Evolutionary conservation across 164 flowering plant species (phyloP), one percentile per base, ranked within the genome.

Genomic region (Liriodendron chinense): DNA sequence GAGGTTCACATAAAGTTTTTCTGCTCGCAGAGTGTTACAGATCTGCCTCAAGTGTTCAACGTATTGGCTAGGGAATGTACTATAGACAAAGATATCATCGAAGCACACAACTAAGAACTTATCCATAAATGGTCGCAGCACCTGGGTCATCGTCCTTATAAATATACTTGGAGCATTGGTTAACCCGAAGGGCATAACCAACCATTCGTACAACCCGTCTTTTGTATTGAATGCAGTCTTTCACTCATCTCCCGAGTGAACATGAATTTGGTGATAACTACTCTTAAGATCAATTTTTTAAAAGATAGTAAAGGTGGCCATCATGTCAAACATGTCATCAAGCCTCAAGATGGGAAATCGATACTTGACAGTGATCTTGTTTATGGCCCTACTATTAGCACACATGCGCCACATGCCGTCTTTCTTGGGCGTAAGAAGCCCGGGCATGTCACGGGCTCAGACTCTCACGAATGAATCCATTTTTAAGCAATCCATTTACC

Each of bases 401-500:
- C 50, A 61, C 68, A 73, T 57, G 62, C 68, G 9, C 57, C 68
- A 63, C 2, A 53, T 12, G 25, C 53, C 68, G 34, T 16, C 75
- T 12, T 73, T 64, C 28, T 73, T 73, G 6, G 68, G 69, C 4
- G 21, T 28, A 9, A 73, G 57, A 13, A 73, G 18, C 14, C 47
- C 34, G 1, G 12, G 69, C 12, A 73, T 16, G 25, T 50, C 68
- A 73, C 5, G 56, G 68, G 14, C 75, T 73, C 9, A 73, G 10
- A 18, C 73, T 75, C 43, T 75, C 72, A 18, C 66, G 34, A 21
- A 75, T 53, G 22, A 59, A 64, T 5, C 71, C 79, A 1, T 72
- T 72, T 14, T 6, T 28, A 1, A 71, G 16, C 2, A 77, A 49
- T 50, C 72, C 71, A 26, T 24, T 34, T 1, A 72, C 71, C 14